Evolutionary conservation across 768 basidiomycete species (phyloP).

Genomic region (Leccinellum rugosiceps): DNA sequence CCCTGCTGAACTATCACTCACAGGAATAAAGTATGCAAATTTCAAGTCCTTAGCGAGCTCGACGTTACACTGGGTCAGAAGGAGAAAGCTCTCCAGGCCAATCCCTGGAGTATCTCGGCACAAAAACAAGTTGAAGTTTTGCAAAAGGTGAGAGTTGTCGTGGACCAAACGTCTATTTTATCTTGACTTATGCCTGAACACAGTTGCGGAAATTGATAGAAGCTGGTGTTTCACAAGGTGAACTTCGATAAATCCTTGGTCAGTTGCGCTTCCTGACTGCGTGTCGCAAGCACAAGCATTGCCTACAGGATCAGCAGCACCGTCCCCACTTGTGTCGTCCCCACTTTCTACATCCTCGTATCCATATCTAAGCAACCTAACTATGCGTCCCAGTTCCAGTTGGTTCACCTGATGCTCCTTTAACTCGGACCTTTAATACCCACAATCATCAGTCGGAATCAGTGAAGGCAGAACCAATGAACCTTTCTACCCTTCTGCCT

Average conservation of each 20-base stretch:
- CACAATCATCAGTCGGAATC: slow-evolving; percentile 26
- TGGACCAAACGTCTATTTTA: background rate
- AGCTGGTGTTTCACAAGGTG: slow-evolving; percentile 74
- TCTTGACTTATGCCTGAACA: slow-evolving; percentile 6
- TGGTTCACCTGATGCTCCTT: slow-evolving; percentile 31
- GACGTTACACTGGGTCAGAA: slow-evolving; percentile 81
- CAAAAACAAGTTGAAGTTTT: slow-evolving; percentile 75
- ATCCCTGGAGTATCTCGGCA: slow-evolving; percentile 64
- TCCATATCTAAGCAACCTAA: slow-evolving; percentile 31
- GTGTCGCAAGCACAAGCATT: slow-evolving; percentile 33
- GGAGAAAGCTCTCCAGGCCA: slow-evolving; percentile 65
- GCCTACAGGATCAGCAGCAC: slow-evolving; percentile 31
- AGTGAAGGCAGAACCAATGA: slow-evolving; percentile 30
- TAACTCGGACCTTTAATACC: slow-evolving; percentile 30
- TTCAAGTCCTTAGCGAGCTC: slow-evolving; percentile 79
- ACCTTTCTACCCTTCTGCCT: slow-evolving; percentile 29
- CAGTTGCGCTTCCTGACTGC: slow-evolving; percentile 69
- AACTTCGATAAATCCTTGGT: slow-evolving; percentile 68
- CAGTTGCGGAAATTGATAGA: slow-evolving; percentile 74
- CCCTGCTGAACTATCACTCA: slow-evolving; percentile 14
- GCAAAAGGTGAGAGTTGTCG: slow-evolving; percentile 59
- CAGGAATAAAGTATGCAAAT: slow-evolving; percentile 43
- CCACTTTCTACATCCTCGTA: slow-evolving; percentile 24
- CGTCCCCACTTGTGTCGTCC: slow-evolving; percentile 23
- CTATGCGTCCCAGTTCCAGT: slow-evolving; percentile 25